Conservation (phyloP, 2,329 filamentous ascomycete genomes). For the Mycosphaerella sp. region DNA sequence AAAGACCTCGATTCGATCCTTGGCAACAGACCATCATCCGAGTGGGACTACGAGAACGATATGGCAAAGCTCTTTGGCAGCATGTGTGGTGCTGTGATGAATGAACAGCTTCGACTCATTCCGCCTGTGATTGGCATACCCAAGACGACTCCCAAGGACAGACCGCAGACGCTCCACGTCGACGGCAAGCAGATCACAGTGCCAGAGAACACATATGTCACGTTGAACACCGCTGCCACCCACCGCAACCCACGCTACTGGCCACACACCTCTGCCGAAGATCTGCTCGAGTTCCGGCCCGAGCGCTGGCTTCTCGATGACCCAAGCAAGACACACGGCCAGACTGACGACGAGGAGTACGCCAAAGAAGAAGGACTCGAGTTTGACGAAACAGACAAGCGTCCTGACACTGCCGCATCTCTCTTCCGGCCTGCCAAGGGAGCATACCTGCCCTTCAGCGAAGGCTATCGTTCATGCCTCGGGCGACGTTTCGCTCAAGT, state of each 20-base stretch:
- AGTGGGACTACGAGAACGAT: constrained; percentile 66
- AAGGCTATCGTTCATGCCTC: constrained; percentile 51
- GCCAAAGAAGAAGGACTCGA: constrained; percentile 33
- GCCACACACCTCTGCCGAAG: constrained; percentile 50
- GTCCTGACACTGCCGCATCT: constrained; percentile 52
- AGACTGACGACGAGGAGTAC: constrained; percentile 35
- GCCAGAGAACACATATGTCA: constrained; percentile 52
- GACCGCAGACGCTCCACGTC: constrained; percentile 53
- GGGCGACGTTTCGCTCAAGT: constrained; percentile 53
- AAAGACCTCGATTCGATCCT: constrained; percentile 62
- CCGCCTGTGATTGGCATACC: constrained; percentile 67
- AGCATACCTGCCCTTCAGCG: constrained; percentile 52
- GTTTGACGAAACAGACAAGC: constrained; percentile 53
- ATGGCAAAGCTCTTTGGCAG: constrained; percentile 61
- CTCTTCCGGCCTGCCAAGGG: constrained; percentile 54
- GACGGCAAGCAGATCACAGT: constrained; percentile 54
- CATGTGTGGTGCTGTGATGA: constrained; percentile 68
- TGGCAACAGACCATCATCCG: constrained; percentile 49
- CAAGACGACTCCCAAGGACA: constrained; percentile 49
- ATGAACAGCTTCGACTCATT: constrained; percentile 68
- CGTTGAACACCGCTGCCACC: constrained; percentile 50
- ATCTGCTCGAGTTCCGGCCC: constrained; percentile 63
- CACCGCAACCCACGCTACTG: constrained; percentile 69
- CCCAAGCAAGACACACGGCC: constrained; percentile 17
- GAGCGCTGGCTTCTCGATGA: constrained; percentile 64